phyloP scores from a whole-genome alignment of 257 asterid genomes.

The Agastache rugosa region DNA sequence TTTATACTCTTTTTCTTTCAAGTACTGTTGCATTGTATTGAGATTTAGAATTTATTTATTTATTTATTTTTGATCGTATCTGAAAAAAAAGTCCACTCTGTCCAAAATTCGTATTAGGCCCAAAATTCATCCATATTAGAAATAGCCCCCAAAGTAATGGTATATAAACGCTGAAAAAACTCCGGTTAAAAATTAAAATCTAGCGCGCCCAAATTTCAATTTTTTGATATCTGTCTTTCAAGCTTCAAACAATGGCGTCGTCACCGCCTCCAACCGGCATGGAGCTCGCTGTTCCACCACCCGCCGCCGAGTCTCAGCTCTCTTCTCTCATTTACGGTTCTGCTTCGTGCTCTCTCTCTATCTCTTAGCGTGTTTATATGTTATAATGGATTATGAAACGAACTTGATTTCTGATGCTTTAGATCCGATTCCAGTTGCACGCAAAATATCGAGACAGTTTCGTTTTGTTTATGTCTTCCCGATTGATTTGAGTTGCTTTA shows the following conservation, averaged over 20 bases:
- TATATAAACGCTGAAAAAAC: conserved; percentile 24
- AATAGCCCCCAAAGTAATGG: conserved; percentile 13
- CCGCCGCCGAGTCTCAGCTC: conserved; percentile 66
- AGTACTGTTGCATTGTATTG: too few relatives aligned
- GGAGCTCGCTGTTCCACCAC: conserved; percentile 43
- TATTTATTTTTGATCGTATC: too few relatives aligned
- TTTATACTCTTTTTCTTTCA: too few relatives aligned
- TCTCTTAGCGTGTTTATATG: conserved; percentile 4
- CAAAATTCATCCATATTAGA: not conserved
- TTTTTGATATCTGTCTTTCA: conserved; percentile 20
- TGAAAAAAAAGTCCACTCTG: not conserved
- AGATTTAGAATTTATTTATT: not conserved
- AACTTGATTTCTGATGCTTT: conserved; percentile 10
- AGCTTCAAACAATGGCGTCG: conserved; percentile 47
- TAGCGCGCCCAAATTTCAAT: conserved; percentile 40
- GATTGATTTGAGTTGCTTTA: conserved; percentile 14
- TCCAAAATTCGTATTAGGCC: conserved; percentile 18
- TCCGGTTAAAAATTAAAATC: not conserved
- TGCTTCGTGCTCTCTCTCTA: conserved; percentile 15
- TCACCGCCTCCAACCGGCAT: conserved; percentile 51
- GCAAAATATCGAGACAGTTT: not conserved
- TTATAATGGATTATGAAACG: not conserved
- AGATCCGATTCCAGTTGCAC: conserved; percentile 24
- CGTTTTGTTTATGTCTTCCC: not conserved
- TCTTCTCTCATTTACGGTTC: conserved; percentile 73